phyloP scores from a whole-genome alignment of 2,329 filamentous ascomycete genomes.

The Diatrype stigma region DNA sequence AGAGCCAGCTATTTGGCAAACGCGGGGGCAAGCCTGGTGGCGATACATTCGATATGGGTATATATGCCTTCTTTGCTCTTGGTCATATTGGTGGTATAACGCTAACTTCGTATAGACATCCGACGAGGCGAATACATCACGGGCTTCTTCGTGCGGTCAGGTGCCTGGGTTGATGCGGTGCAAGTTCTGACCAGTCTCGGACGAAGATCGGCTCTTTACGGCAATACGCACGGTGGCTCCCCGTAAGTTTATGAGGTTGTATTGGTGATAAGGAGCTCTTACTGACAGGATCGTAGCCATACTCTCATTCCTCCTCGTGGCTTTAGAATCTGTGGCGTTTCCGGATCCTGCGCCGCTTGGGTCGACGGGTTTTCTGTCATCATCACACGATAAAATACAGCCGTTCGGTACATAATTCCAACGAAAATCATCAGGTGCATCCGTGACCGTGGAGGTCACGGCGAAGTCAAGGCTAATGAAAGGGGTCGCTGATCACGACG shows the following conservation, averaged over 20 bases:
- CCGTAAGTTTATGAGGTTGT: slow-evolving; percentile 57
- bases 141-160: slow-evolving; percentile 79
- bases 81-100: background rate
- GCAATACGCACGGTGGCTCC: slow-evolving; percentile 74
- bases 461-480: no score
- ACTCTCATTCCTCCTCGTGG: slow-evolving; percentile 85
- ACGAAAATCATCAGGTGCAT: no score
- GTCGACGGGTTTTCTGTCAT: slow-evolving; percentile 83
- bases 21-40: slow-evolving; percentile 65
- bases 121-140: slow-evolving; percentile 81
- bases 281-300: slow-evolving; percentile 52
- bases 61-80: slow-evolving; percentile 28
- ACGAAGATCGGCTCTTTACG: slow-evolving; percentile 80
- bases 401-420: no score
- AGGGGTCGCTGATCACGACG: no score
- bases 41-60: slow-evolving; percentile 74
- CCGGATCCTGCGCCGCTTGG: slow-evolving; percentile 76
- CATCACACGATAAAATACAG: slow-evolving; percentile 57
- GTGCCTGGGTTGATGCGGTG: slow-evolving; percentile 80
- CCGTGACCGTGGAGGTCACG: no score
- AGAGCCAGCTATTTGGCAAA: slow-evolving; percentile 82
- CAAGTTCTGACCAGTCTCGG: slow-evolving; percentile 87
- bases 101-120: slow-evolving; percentile 57
- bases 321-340: slow-evolving; percentile 82
- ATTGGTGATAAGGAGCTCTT: slow-evolving; percentile 1